phyloP scores from a whole-genome alignment of 2,329 filamentous ascomycete species.

The Hansfordia pulvinata region DNA sequence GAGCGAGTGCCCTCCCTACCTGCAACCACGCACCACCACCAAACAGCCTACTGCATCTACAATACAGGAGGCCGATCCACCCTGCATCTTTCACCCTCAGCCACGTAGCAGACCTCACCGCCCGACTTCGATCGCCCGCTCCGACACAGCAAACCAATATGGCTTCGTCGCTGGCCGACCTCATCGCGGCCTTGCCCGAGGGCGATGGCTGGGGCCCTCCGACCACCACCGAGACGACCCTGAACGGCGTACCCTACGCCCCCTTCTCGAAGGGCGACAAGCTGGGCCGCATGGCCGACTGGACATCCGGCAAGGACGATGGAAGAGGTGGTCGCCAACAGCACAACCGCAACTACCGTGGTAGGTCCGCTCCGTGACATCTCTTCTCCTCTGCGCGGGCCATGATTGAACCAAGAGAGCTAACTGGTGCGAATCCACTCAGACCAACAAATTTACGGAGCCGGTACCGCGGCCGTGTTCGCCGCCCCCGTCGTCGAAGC shows the following conservation, averaged over 20 bases:
- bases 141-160: constrained; percentile 5
- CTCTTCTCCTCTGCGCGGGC: neutral
- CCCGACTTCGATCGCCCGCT: neutral
- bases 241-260: constrained; percentile 92
- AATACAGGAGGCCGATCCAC: too few relatives aligned
- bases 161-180: constrained; percentile 29
- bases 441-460: constrained; percentile 97
- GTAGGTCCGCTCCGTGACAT: constrained; percentile 29
- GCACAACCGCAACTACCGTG: constrained; percentile 88
- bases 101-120: too few relatives aligned
- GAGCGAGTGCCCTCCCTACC: too few relatives aligned
- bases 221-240: constrained; percentile 70
- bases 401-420: constrained; percentile 2
- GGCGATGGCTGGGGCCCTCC: constrained; percentile 81
- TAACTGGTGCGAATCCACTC: constrained; percentile 9
- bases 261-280: constrained; percentile 99
- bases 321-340: constrained; percentile 65
- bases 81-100: too few relatives aligned
- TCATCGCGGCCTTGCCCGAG: constrained; percentile 59
- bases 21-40: too few relatives aligned
- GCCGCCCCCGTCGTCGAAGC: constrained; percentile 74
- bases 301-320: constrained; percentile 81
- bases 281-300: constrained; percentile 97
- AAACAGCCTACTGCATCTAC: too few relatives aligned
- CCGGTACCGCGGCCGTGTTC: constrained; percentile 76